These are phyloP conservation scores for Pittosporum tobira DNA, from an alignment of 129 eudicot species.

Conservation along the genomic window DNA sequence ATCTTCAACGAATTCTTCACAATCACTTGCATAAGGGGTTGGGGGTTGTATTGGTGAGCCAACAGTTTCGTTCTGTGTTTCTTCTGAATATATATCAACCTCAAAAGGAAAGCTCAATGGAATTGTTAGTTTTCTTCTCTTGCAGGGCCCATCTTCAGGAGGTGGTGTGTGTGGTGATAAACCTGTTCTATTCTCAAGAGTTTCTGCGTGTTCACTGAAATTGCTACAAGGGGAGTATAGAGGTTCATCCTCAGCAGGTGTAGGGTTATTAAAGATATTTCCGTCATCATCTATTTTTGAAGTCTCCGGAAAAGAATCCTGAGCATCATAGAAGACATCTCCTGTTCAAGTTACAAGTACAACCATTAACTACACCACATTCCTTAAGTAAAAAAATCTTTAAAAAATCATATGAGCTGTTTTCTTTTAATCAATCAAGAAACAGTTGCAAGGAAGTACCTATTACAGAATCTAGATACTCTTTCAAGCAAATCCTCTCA, in stretches of 20 bases:
- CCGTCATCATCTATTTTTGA: slow-evolving; percentile 16
- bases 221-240: slow-evolving; percentile 27
- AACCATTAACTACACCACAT: not conserved
- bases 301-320: slow-evolving; percentile 34
- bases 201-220: slow-evolving; percentile 31
- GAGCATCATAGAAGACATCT: slow-evolving; percentile 70
- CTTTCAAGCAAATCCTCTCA: slow-evolving; percentile 46
- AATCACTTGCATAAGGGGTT: slow-evolving; percentile 29
- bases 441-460: slow-evolving; percentile 29
- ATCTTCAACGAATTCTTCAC: slow-evolving; percentile 46
- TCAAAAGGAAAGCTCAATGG: slow-evolving; percentile 22
- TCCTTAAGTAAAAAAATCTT: too few species aligned
- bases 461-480: slow-evolving; percentile 41
- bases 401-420: not conserved
- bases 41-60: slow-evolving; percentile 32
- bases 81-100: slow-evolving; percentile 29
- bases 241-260: slow-evolving; percentile 27
- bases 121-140: slow-evolving; percentile 64
- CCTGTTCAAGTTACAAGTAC: slow-evolving; percentile 28
- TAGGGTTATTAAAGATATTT: slow-evolving; percentile 9
- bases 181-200: slow-evolving; percentile 12
- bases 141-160: slow-evolving; percentile 46
- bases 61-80: slow-evolving; percentile 16
- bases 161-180: slow-evolving; percentile 42
- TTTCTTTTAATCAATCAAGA: not conserved